Conservation (phyloP, 352 stramenopile genomes). For the Pythium phragmitis region DNA sequence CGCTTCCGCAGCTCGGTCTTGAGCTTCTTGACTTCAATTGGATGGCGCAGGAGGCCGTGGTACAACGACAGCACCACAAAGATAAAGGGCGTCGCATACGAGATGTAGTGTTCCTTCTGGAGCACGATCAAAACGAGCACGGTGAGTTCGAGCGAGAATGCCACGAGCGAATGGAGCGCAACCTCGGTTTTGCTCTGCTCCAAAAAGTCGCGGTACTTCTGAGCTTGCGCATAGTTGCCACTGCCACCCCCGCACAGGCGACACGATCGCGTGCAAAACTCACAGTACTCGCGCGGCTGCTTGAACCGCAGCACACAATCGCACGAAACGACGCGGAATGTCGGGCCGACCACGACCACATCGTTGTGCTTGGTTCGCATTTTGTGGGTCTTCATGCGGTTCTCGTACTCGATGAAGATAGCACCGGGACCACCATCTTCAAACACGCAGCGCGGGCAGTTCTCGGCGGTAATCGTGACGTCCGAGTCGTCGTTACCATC, state of each 20-base stretch:
- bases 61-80: slow-evolving; percentile 51
- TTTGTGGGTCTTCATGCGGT: slow-evolving; percentile 40
- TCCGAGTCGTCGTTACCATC: slow-evolving; percentile 45
- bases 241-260: slow-evolving; percentile 72
- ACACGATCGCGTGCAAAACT: slow-evolving; percentile 75
- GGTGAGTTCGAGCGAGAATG: slow-evolving; percentile 46
- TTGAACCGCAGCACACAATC: slow-evolving; percentile 81
- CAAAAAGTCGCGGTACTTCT: slow-evolving; percentile 75
- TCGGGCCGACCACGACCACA: slow-evolving; percentile 65
- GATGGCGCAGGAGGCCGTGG: slow-evolving; percentile 47
- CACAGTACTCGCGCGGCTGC: slow-evolving; percentile 61
- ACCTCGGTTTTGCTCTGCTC: slow-evolving; percentile 54
- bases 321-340: slow-evolving; percentile 81
- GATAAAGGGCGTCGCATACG: slow-evolving; percentile 47
- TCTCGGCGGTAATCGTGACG: slow-evolving; percentile 66
- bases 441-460: slow-evolving; percentile 78
- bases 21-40: slow-evolving; percentile 50
- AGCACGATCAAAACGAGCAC: slow-evolving; percentile 48
- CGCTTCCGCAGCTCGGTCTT: slow-evolving; percentile 47
- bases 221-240: slow-evolving; percentile 70
- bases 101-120: slow-evolving; percentile 49
- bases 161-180: slow-evolving; percentile 57
- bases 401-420: slow-evolving; percentile 67
- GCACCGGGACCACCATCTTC: slow-evolving; percentile 76
- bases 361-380: slow-evolving; percentile 44